Conservation (phyloP, 140 eudicot species). For the Ambrosia hybrid region DNA sequence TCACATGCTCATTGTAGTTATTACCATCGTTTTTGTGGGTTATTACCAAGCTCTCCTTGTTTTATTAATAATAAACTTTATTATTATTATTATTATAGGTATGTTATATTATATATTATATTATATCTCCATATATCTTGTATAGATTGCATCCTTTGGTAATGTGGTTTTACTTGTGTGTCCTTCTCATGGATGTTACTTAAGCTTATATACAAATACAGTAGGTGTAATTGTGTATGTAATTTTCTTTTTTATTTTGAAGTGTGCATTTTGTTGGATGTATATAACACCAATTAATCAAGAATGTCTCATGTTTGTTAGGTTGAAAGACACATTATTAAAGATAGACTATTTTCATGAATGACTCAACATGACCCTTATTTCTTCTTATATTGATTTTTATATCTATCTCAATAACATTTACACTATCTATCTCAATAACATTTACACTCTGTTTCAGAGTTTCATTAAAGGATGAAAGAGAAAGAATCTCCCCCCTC, state of each 20-base stretch:
- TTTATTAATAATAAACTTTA: constrained; percentile 18
- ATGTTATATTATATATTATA: constrained; percentile 3
- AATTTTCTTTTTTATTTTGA: not conserved
- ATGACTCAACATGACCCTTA: too few relatives aligned
- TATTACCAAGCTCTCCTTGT: constrained; percentile 14
- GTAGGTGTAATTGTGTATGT: constrained; percentile 27
- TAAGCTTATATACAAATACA: constrained; percentile 19
- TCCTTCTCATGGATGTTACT: constrained; percentile 26
- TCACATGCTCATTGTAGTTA: constrained; percentile 28
- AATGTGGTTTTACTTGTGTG: constrained; percentile 16
- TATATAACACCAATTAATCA: not conserved
- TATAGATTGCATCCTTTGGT: constrained; percentile 32
- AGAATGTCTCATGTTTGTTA: not conserved
- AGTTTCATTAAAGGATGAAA: too few relatives aligned
- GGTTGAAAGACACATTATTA: constrained; percentile 8
- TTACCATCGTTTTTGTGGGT: constrained; percentile 16
- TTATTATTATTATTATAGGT: constrained; percentile 31
- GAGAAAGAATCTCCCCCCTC: too few relatives aligned
- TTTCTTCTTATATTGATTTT: too few relatives aligned
- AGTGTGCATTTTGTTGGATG: constrained; percentile 1
- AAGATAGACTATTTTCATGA: not conserved
- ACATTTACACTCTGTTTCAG: too few relatives aligned
- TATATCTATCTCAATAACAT: too few relatives aligned
- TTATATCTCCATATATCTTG: constrained; percentile 5
- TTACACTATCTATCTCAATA: too few relatives aligned